phyloP scores from a whole-genome alignment of 2,329 filamentous ascomycete species.

The Diaporthe capsici region DNA sequence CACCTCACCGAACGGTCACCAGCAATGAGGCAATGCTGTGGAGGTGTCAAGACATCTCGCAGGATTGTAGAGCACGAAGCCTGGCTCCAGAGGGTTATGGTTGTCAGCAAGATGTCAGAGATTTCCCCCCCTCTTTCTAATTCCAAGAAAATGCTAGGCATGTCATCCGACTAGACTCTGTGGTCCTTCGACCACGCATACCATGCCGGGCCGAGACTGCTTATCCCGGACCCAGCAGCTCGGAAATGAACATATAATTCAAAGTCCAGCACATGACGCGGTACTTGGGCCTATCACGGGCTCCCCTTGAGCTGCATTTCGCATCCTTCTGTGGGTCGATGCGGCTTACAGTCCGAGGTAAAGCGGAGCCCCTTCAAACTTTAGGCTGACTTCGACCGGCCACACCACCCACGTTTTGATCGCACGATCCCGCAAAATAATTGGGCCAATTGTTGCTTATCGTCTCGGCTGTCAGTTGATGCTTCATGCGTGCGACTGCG shows the following conservation, averaged over 20 bases:
- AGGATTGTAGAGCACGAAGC: background rate
- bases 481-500: background rate
- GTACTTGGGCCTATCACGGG: conserved; percentile 13
- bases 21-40: background rate
- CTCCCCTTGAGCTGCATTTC: background rate
- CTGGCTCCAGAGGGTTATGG: background rate
- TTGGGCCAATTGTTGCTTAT: background rate
- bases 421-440: background rate
- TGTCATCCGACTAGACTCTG: background rate
- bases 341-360: conserved; percentile 29
- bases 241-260: conserved; percentile 25
- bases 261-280: conserved; percentile 3
- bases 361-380: conserved; percentile 14
- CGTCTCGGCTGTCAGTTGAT: background rate
- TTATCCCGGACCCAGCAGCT: background rate
- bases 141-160: conserved; percentile 23
- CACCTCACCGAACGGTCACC: background rate
- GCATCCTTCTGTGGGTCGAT: conserved; percentile 32
- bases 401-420: background rate
- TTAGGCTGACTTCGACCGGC: conserved; percentile 3
- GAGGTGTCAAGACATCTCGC: background rate
- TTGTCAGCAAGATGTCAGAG: conserved; percentile 11
- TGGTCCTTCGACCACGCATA: background rate
- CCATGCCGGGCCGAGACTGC: background rate
- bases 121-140: background rate